phyloP scores from a whole-genome alignment of 192 early-diverging fungal genomes.

The Chytriomyces hyalinus region DNA sequence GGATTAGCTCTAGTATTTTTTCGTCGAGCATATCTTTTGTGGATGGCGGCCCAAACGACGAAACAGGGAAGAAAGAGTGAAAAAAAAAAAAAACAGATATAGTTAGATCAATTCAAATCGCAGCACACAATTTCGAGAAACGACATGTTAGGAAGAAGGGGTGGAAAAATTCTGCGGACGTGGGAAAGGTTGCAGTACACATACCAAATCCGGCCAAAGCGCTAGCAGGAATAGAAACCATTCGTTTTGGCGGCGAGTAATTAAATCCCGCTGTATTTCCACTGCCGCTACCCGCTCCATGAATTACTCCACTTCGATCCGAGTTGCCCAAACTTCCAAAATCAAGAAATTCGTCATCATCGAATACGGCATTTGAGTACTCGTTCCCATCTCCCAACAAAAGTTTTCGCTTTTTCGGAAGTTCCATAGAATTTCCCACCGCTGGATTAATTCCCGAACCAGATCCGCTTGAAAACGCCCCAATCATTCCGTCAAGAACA shows the following conservation, averaged over 20 bases:
- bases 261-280: neutral
- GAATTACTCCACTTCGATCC: neutral
- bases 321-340: neutral
- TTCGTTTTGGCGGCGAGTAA: conserved; percentile 16
- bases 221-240: conserved; percentile 17
- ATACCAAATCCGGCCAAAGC: neutral
- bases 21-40: conserved; percentile 29
- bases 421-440: neutral
- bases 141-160: neutral
- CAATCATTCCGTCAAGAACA: neutral
- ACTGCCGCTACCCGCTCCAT: neutral
- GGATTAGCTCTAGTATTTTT: conserved; percentile 34
- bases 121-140: neutral
- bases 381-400: conserved; percentile 30
- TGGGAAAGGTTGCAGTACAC: neutral
- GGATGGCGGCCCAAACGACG: neutral
- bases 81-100: neutral
- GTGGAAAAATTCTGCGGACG: neutral
- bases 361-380: neutral
- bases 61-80: neutral
- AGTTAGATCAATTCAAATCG: neutral
- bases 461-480: neutral
- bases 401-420: conserved; percentile 44
- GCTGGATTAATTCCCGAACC: neutral
- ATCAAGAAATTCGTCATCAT: conserved; percentile 19